Evolutionary conservation across 108 stramenopile genomes (phyloP), one percentile per base, ranked within the genome.

Genomic region (Cyclotella cryptica): DNA sequence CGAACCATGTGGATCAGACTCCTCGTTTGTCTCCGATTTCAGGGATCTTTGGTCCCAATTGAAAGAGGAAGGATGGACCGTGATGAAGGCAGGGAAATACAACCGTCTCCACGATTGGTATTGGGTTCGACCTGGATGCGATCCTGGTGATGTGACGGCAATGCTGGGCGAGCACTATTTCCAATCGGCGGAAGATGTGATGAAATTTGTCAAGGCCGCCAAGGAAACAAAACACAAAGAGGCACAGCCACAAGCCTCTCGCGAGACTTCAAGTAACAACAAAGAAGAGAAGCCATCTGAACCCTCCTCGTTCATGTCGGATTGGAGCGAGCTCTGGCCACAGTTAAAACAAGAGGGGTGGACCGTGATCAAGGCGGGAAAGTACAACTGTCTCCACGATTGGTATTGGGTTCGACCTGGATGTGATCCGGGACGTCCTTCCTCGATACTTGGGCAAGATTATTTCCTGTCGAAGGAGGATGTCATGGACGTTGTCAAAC

Each of bases 341-440:
- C 27, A 58, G 41, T 41, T 79, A 19, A 64, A 67, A 47, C 66
- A 49, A 41, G 65, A 72, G 18, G 78, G 78, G 22, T 79, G 78
- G 78, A 67, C 10, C 18, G 78, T 71, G 1, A 52, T 67, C 12
- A 66, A 57, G 21, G 71, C 78, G 57, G 71, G 71, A 18, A 70
- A 35, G 52, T 71, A 71, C 54, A 67, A 67, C 66, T 40, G 18
- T 26, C 53, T 72, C 39, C 78, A 79, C 72, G 80, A 81, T 72
- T 81, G 80, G 80, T 81, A 81, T 27, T 81, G 66, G 10, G 45
- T 77, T 17, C 76, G 70, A 28, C 80, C 80, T 26, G 44, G 58
- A 39, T 65, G 76, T 30, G 53, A 72, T 44, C 76, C 62, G 0
- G 77, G 80, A 81, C 43, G 40, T 57, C 5, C 60, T 4, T 39